Evolutionary conservation across 2,329 filamentous ascomycete genomes (phyloP).

Genomic region (Colletotrichum noveboracense): DNA sequence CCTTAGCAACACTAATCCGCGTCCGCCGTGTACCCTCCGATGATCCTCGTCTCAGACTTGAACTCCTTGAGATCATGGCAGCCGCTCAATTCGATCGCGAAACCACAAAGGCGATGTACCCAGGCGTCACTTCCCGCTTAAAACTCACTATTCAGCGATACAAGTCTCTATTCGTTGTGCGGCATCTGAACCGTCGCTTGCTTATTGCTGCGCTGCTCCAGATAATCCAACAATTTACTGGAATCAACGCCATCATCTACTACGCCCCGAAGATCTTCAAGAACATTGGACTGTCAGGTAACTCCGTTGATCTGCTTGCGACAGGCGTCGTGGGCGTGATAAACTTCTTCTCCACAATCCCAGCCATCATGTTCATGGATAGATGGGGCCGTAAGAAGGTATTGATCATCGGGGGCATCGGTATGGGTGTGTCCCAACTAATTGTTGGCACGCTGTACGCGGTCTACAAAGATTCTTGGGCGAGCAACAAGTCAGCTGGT

Average conservation of each 20-base stretch:
- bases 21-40: conserved; percentile 37
- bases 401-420: conserved; percentile 26
- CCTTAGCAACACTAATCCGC: conserved; percentile 32
- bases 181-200: conserved; percentile 45
- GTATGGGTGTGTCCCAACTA: conserved; percentile 49
- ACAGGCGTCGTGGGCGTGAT: conserved; percentile 64
- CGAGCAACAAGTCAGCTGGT: conserved; percentile 52
- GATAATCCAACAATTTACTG: conserved; percentile 63
- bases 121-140: conserved; percentile 19
- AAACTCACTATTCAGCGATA: conserved; percentile 25
- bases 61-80: conserved; percentile 41
- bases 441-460: conserved; percentile 61
- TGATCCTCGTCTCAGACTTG: conserved; percentile 29
- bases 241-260: conserved; percentile 43
- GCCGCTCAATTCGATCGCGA: conserved; percentile 41
- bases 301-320: conserved; percentile 53
- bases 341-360: conserved; percentile 51
- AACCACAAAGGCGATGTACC: conserved; percentile 30
- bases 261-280: conserved; percentile 52
- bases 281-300: conserved; percentile 45
- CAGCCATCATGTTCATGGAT: conserved; percentile 47
- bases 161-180: conserved; percentile 32
- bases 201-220: conserved; percentile 43
- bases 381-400: conserved; percentile 49
- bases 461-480: conserved; percentile 50